phyloP scores from a whole-genome alignment of 352 stramenopile genomes.

The Paralagenidium karlingii region DNA sequence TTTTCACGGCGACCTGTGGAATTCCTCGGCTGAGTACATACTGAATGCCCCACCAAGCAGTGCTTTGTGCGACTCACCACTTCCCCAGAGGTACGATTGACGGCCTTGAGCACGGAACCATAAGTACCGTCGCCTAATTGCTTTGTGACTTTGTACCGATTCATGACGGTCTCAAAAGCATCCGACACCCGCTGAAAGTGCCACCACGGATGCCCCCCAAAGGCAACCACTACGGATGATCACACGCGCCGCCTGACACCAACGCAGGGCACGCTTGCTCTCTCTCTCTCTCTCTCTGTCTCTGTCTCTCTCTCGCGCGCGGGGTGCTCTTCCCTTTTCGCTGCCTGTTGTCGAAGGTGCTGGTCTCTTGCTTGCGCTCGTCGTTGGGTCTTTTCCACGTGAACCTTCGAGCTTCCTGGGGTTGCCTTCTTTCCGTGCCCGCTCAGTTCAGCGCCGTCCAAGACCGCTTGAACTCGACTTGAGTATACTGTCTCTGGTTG shows the following conservation, averaged over 20 bases:
- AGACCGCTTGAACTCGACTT: too few species aligned
- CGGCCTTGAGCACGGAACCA: conserved; percentile 89
- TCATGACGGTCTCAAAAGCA: too few species aligned
- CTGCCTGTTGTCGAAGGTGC: too few species aligned
- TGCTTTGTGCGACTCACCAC: conserved; percentile 37
- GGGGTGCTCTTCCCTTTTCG: background rate
- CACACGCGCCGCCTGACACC: background rate
- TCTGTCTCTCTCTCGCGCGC: background rate
- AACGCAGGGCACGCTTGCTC: background rate
- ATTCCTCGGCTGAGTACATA: conserved; percentile 1
- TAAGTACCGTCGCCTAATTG: conserved; percentile 94
- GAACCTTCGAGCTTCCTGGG: too few species aligned
- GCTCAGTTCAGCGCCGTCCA: too few species aligned
- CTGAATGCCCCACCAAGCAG: background rate
- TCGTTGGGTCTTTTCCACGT: too few species aligned
- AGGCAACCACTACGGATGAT: background rate
- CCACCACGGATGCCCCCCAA: too few species aligned
- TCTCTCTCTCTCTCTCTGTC: too few species aligned
- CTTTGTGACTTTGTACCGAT: conserved; percentile 93
- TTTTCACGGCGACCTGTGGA: conserved; percentile 89
- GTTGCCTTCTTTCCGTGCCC: too few species aligned
- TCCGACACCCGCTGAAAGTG: too few species aligned
- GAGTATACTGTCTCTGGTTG: too few species aligned
- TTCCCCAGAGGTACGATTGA: conserved; percentile 90
- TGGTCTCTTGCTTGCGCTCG: too few species aligned